Percentiles rank a stretch among this genome's conserved stretches.
phyloP scores from a whole-genome alignment of 2,329 filamentous ascomycete genomes.

The Knufia fluminis region DNA sequence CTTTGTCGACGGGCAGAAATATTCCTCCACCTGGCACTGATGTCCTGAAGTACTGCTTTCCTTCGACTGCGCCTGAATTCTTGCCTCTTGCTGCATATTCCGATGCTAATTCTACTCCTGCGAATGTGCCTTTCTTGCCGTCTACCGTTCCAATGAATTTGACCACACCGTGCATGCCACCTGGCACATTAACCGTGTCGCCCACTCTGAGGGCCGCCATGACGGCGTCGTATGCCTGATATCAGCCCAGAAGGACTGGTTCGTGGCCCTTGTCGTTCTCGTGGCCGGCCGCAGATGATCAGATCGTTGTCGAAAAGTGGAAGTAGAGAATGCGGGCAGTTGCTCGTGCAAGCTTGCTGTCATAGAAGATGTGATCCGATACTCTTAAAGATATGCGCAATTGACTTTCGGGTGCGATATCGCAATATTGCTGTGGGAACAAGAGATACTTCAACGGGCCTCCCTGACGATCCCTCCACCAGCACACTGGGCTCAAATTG shows the following conservation, averaged over 20 bases:
- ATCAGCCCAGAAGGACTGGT: not conserved
- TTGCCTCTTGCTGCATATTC: constrained; percentile 80
- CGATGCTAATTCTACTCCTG: constrained; percentile 75
- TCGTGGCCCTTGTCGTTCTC: not conserved
- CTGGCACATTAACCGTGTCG: constrained; percentile 32
- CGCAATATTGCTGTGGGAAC: constrained; percentile 4
- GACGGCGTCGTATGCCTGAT: not conserved
- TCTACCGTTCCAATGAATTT: constrained; percentile 80
- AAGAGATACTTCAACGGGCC: not conserved
- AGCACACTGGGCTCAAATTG: too few species aligned
- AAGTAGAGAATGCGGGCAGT: too few species aligned
- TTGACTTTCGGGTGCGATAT: not conserved
- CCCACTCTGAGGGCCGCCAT: constrained; percentile 21
- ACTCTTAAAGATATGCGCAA: not conserved
- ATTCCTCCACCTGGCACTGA: constrained; percentile 74
- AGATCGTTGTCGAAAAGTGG: too few species aligned
- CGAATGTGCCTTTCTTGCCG: constrained; percentile 85
- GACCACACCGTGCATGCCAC: constrained; percentile 81
- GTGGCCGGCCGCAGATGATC: not conserved
- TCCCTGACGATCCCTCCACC: too few species aligned
- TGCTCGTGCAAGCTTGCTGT: too few species aligned
- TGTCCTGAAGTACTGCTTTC: constrained; percentile 72
- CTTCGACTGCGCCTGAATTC: constrained; percentile 93
- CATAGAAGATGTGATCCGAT: too few species aligned
- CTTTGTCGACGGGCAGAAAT: constrained; percentile 80